Conservation (phyloP, 2,329 filamentous ascomycete species). For the Emergomyces africanus region DNA sequence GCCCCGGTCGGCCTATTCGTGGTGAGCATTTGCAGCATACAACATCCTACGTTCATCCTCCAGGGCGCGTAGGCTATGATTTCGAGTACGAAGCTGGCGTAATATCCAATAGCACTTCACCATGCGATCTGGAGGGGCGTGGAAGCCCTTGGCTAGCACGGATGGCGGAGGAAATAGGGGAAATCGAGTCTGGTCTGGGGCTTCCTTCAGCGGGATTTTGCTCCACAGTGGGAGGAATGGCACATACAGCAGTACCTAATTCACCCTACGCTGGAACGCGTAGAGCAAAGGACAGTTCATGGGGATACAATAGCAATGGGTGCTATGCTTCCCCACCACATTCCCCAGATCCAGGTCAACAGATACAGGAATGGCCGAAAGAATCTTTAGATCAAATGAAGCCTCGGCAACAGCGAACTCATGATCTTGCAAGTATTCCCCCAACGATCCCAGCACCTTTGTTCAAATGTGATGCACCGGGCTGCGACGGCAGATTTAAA, state of each 20-base stretch:
- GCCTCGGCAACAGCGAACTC: slow-evolving; percentile 17
- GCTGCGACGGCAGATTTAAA: slow-evolving; percentile 35
- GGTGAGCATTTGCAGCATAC: neutral
- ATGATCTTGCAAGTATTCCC: slow-evolving; percentile 26
- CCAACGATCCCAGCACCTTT: slow-evolving; percentile 29
- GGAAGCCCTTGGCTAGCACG: neutral
- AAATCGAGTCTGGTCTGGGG: neutral
- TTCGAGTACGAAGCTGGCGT: neutral
- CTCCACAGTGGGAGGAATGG: neutral
- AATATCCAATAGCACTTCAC: neutral
- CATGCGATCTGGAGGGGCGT: neutral
- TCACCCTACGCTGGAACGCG: neutral
- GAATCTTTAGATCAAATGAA: neutral
- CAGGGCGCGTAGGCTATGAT: neutral
- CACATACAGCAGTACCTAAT: neutral
- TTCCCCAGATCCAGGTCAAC: neutral
- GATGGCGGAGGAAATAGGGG: neutral
- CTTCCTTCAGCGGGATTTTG: neutral
- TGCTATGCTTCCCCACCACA: neutral
- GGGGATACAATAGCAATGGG: neutral
- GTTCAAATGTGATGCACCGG: slow-evolving; percentile 30
- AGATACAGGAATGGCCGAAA: neutral
- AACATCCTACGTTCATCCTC: neutral
- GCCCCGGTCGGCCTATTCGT: neutral
- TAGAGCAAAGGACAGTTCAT: neutral